A percentile compares a stretch with the other conserved stretches of the same genome.
Evolutionary conservation across 306 rosid species (phyloP).

Genomic region (Mimosa bimucronata): DNA sequence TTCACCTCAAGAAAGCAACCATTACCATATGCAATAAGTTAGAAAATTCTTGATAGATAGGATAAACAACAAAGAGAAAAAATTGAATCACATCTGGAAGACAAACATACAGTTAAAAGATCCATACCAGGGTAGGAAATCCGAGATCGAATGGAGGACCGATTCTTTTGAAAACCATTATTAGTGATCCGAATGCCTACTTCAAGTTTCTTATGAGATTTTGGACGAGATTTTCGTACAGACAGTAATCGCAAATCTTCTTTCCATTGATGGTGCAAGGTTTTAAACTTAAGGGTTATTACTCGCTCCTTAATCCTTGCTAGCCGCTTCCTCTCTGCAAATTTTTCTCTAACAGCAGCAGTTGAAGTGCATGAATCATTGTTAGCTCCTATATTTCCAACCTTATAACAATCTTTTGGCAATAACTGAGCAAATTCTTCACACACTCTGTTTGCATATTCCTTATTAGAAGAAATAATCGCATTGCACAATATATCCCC

Average conservation of each 20-base stretch:
- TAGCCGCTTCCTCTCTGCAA: conserved; percentile 57
- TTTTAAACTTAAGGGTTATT: conserved; percentile 73
- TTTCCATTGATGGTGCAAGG: conserved; percentile 81
- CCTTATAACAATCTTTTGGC: conserved; percentile 43
- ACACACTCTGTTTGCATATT: conserved; percentile 50
- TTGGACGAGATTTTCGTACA: conserved; percentile 64
- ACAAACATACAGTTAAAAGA: not conserved
- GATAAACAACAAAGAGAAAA: conserved; percentile 4
- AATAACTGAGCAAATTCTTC: conserved; percentile 57
- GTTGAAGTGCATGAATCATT: conserved; percentile 34
- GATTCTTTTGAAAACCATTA: conserved; percentile 70
- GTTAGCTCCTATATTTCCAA: conserved; percentile 38
- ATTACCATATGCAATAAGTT: not conserved
- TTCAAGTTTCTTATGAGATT: conserved; percentile 75
- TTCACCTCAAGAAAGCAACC: not conserved
- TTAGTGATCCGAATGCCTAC: conserved; percentile 56
- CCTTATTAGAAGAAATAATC: conserved; percentile 69
- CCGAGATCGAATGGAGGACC: conserved; percentile 73
- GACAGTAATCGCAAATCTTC: conserved; percentile 74
- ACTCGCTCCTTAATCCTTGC: conserved; percentile 82
- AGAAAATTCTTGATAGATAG: not conserved
- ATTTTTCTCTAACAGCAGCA: conserved; percentile 54
- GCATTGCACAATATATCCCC: conserved; percentile 41
- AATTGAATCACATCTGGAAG: not conserved
- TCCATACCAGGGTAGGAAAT: conserved; percentile 72